These are phyloP conservation scores for Mycena sp. DNA, from an alignment of 1,284 basidiomycete genomes.

Conservation along the genomic window DNA sequence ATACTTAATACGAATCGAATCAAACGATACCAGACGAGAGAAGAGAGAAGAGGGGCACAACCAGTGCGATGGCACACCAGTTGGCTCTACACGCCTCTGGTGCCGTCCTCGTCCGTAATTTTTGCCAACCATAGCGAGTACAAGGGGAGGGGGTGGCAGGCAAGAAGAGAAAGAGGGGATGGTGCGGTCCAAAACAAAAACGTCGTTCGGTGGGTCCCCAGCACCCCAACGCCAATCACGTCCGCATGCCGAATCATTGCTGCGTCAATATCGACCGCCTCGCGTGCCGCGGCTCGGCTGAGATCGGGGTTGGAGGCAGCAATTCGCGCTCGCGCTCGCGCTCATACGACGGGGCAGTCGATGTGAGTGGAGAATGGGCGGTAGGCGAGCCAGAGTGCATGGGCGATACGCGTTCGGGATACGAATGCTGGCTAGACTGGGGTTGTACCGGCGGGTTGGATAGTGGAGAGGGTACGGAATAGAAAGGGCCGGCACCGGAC, in stretches of 20 bases:
- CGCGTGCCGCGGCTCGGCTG: constrained; percentile 43
- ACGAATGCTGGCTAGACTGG: constrained; percentile 31
- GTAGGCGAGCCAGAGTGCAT: constrained; percentile 43
- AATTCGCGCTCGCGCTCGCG: constrained; percentile 54
- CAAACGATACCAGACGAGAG: constrained; percentile 15
- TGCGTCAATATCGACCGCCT: constrained; percentile 50
- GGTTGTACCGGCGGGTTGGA: constrained; percentile 50
- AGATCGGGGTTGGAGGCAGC: constrained; percentile 47
- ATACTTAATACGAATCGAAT: constrained; percentile 25
- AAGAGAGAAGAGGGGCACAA: not conserved
- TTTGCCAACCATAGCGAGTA: constrained; percentile 17
- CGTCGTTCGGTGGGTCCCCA: not conserved
- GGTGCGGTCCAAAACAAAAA: constrained; percentile 9
- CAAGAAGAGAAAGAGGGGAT: constrained; percentile 10
- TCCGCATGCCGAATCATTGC: constrained; percentile 36
- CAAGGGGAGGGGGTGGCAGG: not conserved
- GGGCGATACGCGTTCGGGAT: constrained; percentile 50
- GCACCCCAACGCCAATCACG: too few relatives aligned
- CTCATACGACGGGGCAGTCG: constrained; percentile 63
- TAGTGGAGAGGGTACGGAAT: constrained; percentile 57
- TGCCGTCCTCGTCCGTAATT: constrained; percentile 12
- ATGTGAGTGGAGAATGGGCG: constrained; percentile 47
- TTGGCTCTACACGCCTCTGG: constrained; percentile 13
- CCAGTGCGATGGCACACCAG: not conserved
- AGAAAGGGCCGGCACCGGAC: constrained; percentile 39